A percentile compares a stretch with the other conserved stretches of the same genome.
phyloP scores from a whole-genome alignment of 768 basidiomycete genomes.

The Chalciporus chontae region DNA sequence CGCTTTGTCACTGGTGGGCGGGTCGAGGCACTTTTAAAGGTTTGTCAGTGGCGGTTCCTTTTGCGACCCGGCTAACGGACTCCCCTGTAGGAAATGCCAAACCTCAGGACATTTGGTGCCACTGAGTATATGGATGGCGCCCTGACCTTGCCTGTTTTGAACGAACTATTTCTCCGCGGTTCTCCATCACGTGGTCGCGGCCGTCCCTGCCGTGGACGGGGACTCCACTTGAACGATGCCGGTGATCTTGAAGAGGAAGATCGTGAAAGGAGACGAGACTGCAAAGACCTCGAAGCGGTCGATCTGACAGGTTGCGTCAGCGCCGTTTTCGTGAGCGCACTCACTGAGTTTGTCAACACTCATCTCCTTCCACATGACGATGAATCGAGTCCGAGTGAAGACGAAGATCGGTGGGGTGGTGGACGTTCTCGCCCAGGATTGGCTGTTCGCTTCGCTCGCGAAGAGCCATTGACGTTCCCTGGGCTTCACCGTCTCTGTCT shows the following conservation, averaged over 20 bases:
- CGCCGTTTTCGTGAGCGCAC: conserved; percentile 80
- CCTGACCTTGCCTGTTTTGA: conserved; percentile 77
- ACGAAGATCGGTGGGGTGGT: conserved; percentile 29
- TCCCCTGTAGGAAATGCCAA: conserved; percentile 73
- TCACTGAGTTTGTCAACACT: conserved; percentile 76
- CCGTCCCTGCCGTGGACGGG: conserved; percentile 64
- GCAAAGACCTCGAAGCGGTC: conserved; percentile 78
- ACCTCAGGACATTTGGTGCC: conserved; percentile 84
- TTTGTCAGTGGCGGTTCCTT: conserved; percentile 28
- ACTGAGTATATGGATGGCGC: conserved; percentile 99
- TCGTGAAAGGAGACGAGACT: conserved; percentile 67
- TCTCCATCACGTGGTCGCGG: conserved; percentile 64
- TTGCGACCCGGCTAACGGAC: conserved; percentile 4
- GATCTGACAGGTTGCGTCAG: conserved; percentile 96
- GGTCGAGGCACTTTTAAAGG: conserved; percentile 75
- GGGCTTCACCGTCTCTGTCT: conserved; percentile 75
- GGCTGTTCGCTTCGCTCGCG: conserved; percentile 29
- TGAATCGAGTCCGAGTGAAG: conserved; percentile 45
- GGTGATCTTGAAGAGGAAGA: conserved; percentile 56
- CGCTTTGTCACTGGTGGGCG: conserved; percentile 93
- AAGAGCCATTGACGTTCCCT: conserved; percentile 60
- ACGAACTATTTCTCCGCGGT: conserved; percentile 88
- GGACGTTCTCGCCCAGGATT: conserved; percentile 34
- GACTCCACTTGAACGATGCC: conserved; percentile 41
- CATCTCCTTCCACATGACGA: conserved; percentile 47